These are phyloP conservation scores for Beauveria caledonica DNA, from an alignment of 2,329 filamentous ascomycete species.

Conservation along the genomic window DNA sequence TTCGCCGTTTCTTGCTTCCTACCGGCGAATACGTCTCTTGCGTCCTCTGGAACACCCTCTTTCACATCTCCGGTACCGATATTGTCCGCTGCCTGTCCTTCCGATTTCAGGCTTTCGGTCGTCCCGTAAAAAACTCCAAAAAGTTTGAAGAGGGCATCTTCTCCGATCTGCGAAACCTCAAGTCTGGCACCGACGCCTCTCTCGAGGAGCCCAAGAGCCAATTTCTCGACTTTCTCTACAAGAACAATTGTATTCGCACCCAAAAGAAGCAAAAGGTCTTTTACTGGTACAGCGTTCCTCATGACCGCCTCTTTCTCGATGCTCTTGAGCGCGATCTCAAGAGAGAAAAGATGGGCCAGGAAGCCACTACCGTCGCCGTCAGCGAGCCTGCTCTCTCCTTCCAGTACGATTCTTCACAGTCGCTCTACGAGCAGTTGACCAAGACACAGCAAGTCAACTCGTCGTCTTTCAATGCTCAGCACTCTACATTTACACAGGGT, in stretches of 20 bases:
- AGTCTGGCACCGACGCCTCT: conserved; percentile 95
- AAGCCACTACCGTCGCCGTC: conserved; percentile 92
- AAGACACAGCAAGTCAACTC: conserved; percentile 99
- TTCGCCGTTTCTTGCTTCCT: conserved; percentile 86
- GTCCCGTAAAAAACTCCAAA: conserved; percentile 98
- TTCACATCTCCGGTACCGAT: conserved; percentile 97
- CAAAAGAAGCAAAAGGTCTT: conserved; percentile 99
- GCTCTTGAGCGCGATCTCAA: conserved; percentile 95
- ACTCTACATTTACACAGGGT: conserved; percentile 59
- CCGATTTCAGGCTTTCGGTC: conserved; percentile 95
- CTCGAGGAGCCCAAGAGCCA: conserved; percentile 98
- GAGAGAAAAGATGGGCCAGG: conserved; percentile 98
- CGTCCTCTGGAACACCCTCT: conserved; percentile 96
- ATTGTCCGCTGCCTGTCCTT: conserved; percentile 98
- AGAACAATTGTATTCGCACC: conserved; percentile 99
- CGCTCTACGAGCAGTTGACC: conserved; percentile 97
- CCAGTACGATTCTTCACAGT: conserved; percentile 98
- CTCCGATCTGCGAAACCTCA: conserved; percentile 94
- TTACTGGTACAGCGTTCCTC: conserved; percentile 99
- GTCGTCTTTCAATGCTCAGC: conserved; percentile 80
- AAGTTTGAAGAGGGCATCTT: conserved; percentile 99
- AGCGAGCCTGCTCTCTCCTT: conserved; percentile 96
- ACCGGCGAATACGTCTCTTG: conserved; percentile 99
- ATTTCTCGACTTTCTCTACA: conserved; percentile 98
- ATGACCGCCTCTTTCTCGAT: conserved; percentile 95